phyloP scores from a whole-genome alignment of 441 rosid genomes.

The Hura crepitans region DNA sequence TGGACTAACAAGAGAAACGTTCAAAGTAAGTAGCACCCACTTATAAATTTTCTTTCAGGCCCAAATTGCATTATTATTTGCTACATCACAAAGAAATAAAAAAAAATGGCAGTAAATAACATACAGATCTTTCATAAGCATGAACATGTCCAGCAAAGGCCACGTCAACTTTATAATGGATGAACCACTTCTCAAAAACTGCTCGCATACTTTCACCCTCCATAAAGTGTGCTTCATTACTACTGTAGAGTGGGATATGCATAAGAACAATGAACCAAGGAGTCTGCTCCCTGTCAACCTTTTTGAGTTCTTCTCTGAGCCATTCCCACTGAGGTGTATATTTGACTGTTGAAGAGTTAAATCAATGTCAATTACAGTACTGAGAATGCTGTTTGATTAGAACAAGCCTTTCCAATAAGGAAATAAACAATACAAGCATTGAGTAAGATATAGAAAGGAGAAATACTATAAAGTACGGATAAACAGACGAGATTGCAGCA shows the following conservation, averaged over 20 bases:
- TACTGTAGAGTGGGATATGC: conserved; percentile 45
- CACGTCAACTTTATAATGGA: conserved; percentile 36
- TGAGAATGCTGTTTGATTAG: background rate
- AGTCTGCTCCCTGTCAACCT: conserved; percentile 44
- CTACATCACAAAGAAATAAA: background rate
- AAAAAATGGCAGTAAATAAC: background rate
- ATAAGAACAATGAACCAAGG: conserved; percentile 52
- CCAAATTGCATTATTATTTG: background rate
- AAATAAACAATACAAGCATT: background rate
- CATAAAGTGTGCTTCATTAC: conserved; percentile 43
- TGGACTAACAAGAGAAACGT: background rate
- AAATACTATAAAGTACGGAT: background rate
- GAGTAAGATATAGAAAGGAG: background rate
- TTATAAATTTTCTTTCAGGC: background rate
- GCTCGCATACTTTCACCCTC: conserved; percentile 53
- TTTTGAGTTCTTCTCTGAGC: conserved; percentile 39
- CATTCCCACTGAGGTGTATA: conserved; percentile 48
- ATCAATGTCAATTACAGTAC: background rate
- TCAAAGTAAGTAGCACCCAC: background rate
- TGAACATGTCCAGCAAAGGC: conserved; percentile 51
- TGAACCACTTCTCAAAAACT: conserved; percentile 42
- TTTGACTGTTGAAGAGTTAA: conserved; percentile 36
- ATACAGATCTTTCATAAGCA: conserved; percentile 57
- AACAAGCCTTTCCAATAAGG: background rate
- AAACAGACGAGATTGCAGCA: background rate